phyloP scores from a whole-genome alignment of 306 rosid genomes.

The Astragalus glycyphyllos region DNA sequence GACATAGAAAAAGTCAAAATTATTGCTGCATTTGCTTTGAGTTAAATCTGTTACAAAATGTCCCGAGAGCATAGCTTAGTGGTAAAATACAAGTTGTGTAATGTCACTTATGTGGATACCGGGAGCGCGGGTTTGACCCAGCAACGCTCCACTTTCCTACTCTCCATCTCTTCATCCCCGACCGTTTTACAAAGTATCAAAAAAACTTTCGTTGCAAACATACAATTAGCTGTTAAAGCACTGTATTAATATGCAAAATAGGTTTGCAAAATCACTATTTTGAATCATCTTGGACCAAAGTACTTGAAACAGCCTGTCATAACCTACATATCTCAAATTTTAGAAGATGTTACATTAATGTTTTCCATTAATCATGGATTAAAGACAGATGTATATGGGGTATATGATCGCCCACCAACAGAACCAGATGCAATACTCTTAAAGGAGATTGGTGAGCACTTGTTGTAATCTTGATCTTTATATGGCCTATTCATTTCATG shows the following conservation, averaged over 20 bases:
- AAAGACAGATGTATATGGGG: conserved; percentile 93
- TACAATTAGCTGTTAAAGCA: conserved; percentile 8
- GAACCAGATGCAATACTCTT: conserved; percentile 75
- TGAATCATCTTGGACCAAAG: conserved; percentile 9
- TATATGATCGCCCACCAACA: conserved; percentile 86
- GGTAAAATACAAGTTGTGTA: too few relatives aligned
- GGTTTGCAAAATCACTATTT: conserved; percentile 14
- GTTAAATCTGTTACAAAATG: conserved; percentile 11
- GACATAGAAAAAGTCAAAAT: too few relatives aligned
- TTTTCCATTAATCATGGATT: conserved; percentile 51
- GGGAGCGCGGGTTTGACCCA: too few relatives aligned
- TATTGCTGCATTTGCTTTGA: too few relatives aligned
- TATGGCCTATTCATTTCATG: conserved; percentile 31
- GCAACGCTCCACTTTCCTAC: too few relatives aligned
- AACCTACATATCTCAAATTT: conserved; percentile 25
- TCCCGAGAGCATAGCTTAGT: too few relatives aligned
- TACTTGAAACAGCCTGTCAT: conserved; percentile 5
- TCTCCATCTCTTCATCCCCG: too few relatives aligned
- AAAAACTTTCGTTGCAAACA: not conserved
- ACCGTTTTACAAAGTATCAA: too few relatives aligned
- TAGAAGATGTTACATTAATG: conserved; percentile 37
- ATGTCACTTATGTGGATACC: too few relatives aligned
- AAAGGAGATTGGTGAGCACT: conserved; percentile 75
- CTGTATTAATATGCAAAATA: conserved; percentile 4
- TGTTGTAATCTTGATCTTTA: conserved; percentile 35